Conservation (phyloP, 805 yeast genomes). For the Kluyveromyces lactis region DNA sequence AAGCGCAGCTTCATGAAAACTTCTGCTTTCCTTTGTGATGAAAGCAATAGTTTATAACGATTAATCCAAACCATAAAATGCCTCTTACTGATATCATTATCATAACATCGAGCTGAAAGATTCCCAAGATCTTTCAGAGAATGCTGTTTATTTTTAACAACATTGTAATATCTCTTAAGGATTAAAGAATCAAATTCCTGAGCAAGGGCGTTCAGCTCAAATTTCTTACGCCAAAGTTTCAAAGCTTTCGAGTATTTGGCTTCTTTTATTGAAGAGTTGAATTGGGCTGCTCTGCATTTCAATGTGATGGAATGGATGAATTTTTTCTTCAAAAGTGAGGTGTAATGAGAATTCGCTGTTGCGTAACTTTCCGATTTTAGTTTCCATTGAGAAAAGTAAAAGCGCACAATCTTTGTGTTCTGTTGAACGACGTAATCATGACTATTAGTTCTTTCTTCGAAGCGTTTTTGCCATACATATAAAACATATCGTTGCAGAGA, state of each 20-base stretch:
- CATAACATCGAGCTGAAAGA: constrained; percentile 4
- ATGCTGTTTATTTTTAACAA: constrained; percentile 2
- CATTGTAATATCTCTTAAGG: constrained; percentile 2
- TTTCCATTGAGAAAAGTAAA: constrained; percentile 8
- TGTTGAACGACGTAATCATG: background rate
- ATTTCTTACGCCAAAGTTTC: constrained; percentile 9
- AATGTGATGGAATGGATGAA: background rate
- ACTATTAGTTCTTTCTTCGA: constrained; percentile 6
- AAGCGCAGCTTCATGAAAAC: constrained; percentile 10
- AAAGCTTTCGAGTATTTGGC: constrained; percentile 1
- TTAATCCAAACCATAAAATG: constrained; percentile 1
- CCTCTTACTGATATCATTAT: background rate
- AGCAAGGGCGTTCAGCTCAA: background rate
- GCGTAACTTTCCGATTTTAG: background rate
- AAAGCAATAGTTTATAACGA: background rate
- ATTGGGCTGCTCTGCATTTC: background rate
- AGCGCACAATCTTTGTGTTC: background rate
- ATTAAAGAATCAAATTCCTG: background rate
- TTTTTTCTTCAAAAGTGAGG: background rate
- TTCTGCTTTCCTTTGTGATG: constrained; percentile 8
- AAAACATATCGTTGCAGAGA: constrained; percentile 10
- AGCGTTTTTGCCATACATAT: constrained; percentile 17
- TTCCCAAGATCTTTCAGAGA: background rate
- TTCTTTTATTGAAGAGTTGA: background rate
- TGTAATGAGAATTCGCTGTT: constrained; percentile 1